Base-by-base conservation (phyloP, 2,329 filamentous ascomycete genomes). In the Ceratocystis diversiconidia region DNA sequence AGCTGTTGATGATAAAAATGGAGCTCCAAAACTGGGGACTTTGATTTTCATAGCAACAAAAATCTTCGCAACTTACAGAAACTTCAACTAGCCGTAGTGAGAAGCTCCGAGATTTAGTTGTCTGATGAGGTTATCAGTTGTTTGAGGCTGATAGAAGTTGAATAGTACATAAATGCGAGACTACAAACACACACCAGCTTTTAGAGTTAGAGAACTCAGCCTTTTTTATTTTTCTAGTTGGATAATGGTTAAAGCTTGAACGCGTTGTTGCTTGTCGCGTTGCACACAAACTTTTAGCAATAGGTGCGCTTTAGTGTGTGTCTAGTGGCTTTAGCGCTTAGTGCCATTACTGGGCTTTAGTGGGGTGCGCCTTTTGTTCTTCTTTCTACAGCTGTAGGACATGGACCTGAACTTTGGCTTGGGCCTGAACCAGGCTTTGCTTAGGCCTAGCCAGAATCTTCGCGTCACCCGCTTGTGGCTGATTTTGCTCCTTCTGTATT, bases 401-500 rank as follows among this genome's bases (percentile, higher is more conserved):
- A 10, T 15, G 5, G 17, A 3, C 46, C 17, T 5, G 4, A n/a
- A 48, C 44, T 59, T 59, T n/a, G 15, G 15, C n/a, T 30, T 36
- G 46, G 48, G 19, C 22, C 25, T 52, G 22, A 52, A 19, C 36
- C 12, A 12, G 36, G 36, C 36, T 41, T 41, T 12, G 36, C 25
- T 28, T 52, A 28, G 15, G 22, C 48, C 55, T 30, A 59, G 25
- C 55, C 55, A 59, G 55, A 59, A n/a, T 59, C 30, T 25, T 59
- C 55, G 55, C 55, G 55, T 59, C 28, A 36, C 55, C 55, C 55
- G 8, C 28, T 15, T 59, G 55, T 59, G 55, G 30, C 55, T 32
- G 55, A 36, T 36, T 59, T 59, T 36, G 55, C n/a, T 59, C 55
- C 55, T 59, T 59, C 30, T 36, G 55, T 19, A 59, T 59, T 59